Conservation (phyloP, 2,329 filamentous ascomycete species). For the Phialemonium atrogriseum region DNA sequence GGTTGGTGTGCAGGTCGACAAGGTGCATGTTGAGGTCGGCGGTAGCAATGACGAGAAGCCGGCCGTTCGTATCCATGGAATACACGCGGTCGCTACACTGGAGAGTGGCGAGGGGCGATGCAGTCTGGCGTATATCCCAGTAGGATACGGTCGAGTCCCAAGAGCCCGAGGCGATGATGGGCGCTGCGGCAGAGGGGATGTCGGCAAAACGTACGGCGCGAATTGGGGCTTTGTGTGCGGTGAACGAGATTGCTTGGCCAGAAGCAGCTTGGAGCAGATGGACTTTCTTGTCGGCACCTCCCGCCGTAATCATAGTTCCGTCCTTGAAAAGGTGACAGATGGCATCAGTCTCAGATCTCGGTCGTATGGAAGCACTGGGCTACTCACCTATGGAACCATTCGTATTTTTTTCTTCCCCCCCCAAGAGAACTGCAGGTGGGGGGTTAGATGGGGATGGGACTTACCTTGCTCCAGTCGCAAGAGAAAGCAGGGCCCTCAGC, state of each 20-base stretch:
- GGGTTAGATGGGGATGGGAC: slow-evolving; percentile 20
- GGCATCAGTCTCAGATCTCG: background rate
- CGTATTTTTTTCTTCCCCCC: slow-evolving; percentile 11
- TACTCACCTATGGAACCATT: slow-evolving; percentile 13
- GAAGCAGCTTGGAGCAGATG: slow-evolving; percentile 21
- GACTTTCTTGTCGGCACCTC: slow-evolving; percentile 21
- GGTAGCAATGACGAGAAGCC: slow-evolving; percentile 21
- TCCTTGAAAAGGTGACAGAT: slow-evolving; percentile 15
- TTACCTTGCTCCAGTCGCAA: slow-evolving; percentile 29
- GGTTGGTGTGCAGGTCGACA: slow-evolving; percentile 19
- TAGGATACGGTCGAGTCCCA: slow-evolving; percentile 51
- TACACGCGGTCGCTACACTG: slow-evolving; percentile 41
- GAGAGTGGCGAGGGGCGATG: slow-evolving; percentile 31
- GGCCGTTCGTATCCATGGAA: slow-evolving; percentile 21
- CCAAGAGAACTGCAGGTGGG: slow-evolving; percentile 18
- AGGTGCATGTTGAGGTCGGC: slow-evolving; percentile 22
- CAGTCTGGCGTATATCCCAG: slow-evolving; percentile 44
- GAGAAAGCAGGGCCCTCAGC: slow-evolving; percentile 20
- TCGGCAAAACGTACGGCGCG: slow-evolving; percentile 23
- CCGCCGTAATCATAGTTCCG: slow-evolving; percentile 21
- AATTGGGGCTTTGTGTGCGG: slow-evolving; percentile 21
- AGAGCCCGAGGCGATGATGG: slow-evolving; percentile 28
- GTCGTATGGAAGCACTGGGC: slow-evolving; percentile 1
- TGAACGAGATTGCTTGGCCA: slow-evolving; percentile 16
- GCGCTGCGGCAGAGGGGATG: slow-evolving; percentile 12